phyloP scores from a whole-genome alignment of 1,284 basidiomycete species.

The Sporisorium iseilematis-ciliati region DNA sequence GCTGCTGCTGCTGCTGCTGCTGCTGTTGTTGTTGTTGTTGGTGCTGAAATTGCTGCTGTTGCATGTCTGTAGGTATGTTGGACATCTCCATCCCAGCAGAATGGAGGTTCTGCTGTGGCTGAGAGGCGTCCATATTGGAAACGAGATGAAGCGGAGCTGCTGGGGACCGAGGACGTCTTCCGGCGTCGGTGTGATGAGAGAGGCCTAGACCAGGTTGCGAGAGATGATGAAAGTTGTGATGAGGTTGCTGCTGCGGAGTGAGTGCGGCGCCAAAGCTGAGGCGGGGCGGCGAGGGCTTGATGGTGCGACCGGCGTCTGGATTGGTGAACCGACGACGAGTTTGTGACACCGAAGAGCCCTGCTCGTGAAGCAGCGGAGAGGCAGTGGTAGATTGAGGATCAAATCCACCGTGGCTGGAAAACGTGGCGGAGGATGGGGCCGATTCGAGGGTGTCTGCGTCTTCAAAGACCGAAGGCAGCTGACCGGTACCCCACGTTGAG shows the following conservation, averaged over 20 bases:
- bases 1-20: conserved; percentile 27
- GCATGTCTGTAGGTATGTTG: conserved; percentile 19
- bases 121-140: conserved; percentile 27
- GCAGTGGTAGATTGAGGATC: conserved; percentile 17
- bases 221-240: conserved; percentile 20
- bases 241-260: conserved; percentile 10
- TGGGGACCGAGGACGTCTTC: conserved; percentile 41
- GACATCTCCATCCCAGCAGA: conserved; percentile 19
- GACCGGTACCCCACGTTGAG: conserved; percentile 20
- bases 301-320: conserved; percentile 18
- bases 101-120: conserved; percentile 32
- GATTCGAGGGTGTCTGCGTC: conserved; percentile 26
- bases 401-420: conserved; percentile 16
- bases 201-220: conserved; percentile 12
- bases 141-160: conserved; percentile 25
- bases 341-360: conserved; percentile 19
- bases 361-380: conserved; percentile 22
- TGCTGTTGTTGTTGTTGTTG: conserved; percentile 29
- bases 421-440: conserved; percentile 22
- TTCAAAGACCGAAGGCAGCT: conserved; percentile 39
- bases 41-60: conserved; percentile 35
- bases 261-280: conserved; percentile 38
- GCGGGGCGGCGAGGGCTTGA: conserved; percentile 22
- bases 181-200: conserved; percentile 21
- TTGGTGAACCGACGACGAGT: conserved; percentile 42